Conservation (phyloP, 208 protist species). For the Acanthamoeba triangularis region DNA sequence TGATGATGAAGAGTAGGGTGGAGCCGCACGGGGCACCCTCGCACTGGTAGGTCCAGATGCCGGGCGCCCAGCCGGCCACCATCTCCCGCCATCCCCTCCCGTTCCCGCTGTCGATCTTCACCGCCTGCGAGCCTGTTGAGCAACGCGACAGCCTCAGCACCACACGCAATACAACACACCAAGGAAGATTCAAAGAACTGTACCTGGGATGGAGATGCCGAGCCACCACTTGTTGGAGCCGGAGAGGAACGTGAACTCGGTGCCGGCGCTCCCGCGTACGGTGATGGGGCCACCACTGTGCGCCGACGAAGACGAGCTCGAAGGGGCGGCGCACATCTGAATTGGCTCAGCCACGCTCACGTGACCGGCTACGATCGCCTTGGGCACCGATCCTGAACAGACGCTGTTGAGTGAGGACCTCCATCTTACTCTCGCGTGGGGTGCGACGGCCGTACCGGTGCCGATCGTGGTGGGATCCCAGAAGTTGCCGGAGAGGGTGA, state of each 20-base stretch:
- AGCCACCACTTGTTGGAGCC: constrained; percentile 44
- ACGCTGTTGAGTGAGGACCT: neutral
- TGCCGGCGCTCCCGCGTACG: neutral
- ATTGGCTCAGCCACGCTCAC: neutral
- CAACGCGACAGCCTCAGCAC: too few relatives aligned
- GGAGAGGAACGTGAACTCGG: constrained; percentile 6
- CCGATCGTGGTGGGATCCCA: constrained; percentile 47
- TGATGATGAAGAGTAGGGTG: neutral
- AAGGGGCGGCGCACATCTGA: neutral
- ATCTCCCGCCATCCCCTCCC: neutral
- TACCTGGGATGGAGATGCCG: constrained; percentile 29
- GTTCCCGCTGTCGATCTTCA: constrained; percentile 22
- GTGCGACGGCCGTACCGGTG: neutral
- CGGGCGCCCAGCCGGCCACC: neutral
- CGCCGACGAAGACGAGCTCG: neutral
- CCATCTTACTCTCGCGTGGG: neutral
- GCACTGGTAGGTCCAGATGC: constrained; percentile 40
- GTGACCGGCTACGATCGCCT: neutral
- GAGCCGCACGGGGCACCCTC: constrained; percentile 3
- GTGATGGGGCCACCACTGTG: neutral
- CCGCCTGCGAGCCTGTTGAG: neutral
- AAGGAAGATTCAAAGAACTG: neutral
- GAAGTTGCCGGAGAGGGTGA: constrained; percentile 34
- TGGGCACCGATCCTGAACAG: neutral
- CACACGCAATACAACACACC: neutral